These are phyloP conservation scores for Cnidoscolus chayamansa DNA, from an alignment of 441 rosid genomes.

Conservation along the genomic window DNA sequence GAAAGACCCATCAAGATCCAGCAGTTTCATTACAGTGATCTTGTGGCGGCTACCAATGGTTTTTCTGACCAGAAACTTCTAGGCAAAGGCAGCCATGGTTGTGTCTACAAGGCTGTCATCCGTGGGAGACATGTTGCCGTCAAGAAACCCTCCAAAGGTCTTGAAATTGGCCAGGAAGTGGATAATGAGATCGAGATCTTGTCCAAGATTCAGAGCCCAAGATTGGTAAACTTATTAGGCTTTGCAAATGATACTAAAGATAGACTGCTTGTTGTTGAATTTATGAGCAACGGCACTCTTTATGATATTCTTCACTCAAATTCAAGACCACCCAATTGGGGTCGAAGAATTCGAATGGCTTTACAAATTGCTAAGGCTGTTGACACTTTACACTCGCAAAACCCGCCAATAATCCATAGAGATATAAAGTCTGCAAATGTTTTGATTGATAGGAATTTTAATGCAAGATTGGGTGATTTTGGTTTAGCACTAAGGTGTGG, in stretches of 20 bases:
- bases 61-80: slow-evolving; percentile 72
- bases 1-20: slow-evolving; percentile 73
- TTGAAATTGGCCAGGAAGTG: slow-evolving; percentile 60
- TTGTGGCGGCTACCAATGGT: slow-evolving; percentile 88
- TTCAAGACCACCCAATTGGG: slow-evolving; percentile 63
- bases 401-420: slow-evolving; percentile 85
- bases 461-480: slow-evolving; percentile 92
- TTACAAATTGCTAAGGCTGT: slow-evolving; percentile 83
- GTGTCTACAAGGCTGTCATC: slow-evolving; percentile 83
- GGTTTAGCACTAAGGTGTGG: slow-evolving; percentile 88
- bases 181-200: slow-evolving; percentile 93
- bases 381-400: slow-evolving; percentile 64
- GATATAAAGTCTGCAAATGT: slow-evolving; percentile 97
- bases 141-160: slow-evolving; percentile 68
- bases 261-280: slow-evolving; percentile 84
- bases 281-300: slow-evolving; percentile 85
- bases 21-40: slow-evolving; percentile 73
- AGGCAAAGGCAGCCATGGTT: slow-evolving; percentile 94
- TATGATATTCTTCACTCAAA: slow-evolving; percentile 84
- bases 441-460: slow-evolving; percentile 74
- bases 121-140: slow-evolving; percentile 81
- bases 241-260: slow-evolving; percentile 62
- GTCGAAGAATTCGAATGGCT: slow-evolving; percentile 70
- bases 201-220: slow-evolving; percentile 79
- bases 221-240: slow-evolving; percentile 86